These are phyloP conservation scores for Phytophthora hibernalis DNA, from an alignment of 352 stramenopile species.

Conservation along the genomic window DNA sequence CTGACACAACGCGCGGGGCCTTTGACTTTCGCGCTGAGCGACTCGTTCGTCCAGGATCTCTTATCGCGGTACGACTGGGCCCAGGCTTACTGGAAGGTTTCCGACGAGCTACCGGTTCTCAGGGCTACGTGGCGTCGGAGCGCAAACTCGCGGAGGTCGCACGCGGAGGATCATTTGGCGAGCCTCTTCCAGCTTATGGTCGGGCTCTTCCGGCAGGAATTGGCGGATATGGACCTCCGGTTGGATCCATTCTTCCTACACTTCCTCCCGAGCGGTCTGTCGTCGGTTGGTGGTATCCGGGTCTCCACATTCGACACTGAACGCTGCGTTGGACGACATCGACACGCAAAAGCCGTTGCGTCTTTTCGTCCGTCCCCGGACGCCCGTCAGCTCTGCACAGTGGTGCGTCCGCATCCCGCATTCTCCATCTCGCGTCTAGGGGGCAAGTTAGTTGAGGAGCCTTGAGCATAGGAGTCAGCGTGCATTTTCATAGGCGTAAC, in stretches of 20 bases:
- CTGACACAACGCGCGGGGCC: not conserved
- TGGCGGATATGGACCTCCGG: slow-evolving; percentile 13
- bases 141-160: slow-evolving; percentile 5
- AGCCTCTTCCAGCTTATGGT: not conserved
- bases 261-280: not conserved
- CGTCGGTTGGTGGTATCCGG: slow-evolving; percentile 3
- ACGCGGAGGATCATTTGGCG: not conserved
- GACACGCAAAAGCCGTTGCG: slow-evolving; percentile 16
- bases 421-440: too few species aligned
- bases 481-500: too few species aligned
- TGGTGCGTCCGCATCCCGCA: too few species aligned
- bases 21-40: not conserved
- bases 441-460: too few species aligned
- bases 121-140: not conserved
- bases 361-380: not conserved
- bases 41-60: not conserved
- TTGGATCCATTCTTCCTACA: slow-evolving; percentile 6
- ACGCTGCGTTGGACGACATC: too few species aligned
- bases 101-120: not conserved
- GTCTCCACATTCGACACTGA: not conserved
- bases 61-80: not conserved
- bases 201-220: not conserved
- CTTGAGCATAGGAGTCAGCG: too few species aligned
- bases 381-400: too few species aligned
- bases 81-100: slow-evolving; percentile 12